Base-by-base conservation (phyloP, 2,329 filamentous ascomycete species). In the Amphichorda felina region DNA sequence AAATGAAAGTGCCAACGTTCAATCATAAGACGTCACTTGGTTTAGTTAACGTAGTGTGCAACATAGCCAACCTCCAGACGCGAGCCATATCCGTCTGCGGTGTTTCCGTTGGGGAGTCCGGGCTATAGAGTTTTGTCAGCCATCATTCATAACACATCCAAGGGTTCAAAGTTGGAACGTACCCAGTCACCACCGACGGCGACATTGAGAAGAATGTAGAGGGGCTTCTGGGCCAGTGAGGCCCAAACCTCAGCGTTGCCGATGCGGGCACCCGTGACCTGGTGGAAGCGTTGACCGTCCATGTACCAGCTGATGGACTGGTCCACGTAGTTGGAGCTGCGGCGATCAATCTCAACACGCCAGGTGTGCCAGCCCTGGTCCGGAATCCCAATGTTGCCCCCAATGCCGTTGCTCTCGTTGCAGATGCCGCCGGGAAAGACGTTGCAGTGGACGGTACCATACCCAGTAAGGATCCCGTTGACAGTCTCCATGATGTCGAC, bases 401-500 rank as follows among this genome's bases (percentile, higher is more conserved):
- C 50, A 15, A 54, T 54, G 5, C 67, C 68, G 17, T 37, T 47
- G 6, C 64, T 63, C 47, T 70, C 66, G 24, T 63, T 57, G 51
- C 68, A 71, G 16, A 60, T 52, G 4, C 64, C 63, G 11, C 62
- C 64, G 1, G 47, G 43, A 15, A 49, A 43, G 16, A 40, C 33
- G 17, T 39, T 24, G 61, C 66, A 34, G 43, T 60, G 59, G 29
- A 48, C 63, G 4, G 51, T 55, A 6, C 66, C 70, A 36, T 66
- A 61, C 8, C 55, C 70, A 2, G 54, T 59, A 5, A 54, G 51
- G 26, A 55, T 35, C 9, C 70, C 71, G 51, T 73, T 70, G 45
- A 72, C 52, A 37, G 63, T 64, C 58, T 75, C 71, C 49, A 75
- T 59, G 44, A 75, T 66, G 48, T 75, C 72, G 34, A 75, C 55